Evolutionary conservation across 768 basidiomycete genomes (phyloP).

Genomic region (Inosperma sp.): DNA sequence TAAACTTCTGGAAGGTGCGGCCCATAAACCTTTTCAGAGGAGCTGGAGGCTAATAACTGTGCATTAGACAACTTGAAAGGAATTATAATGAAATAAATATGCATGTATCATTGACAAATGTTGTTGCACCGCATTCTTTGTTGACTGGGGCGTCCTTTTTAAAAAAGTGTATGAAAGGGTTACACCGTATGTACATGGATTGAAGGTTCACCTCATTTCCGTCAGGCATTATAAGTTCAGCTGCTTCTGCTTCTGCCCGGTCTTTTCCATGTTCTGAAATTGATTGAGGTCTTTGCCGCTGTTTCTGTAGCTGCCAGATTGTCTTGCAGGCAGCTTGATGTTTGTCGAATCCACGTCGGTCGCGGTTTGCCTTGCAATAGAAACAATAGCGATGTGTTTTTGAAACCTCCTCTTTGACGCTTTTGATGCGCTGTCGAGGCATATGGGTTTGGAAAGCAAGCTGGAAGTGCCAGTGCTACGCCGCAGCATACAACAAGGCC

Average conservation of each 20-base stretch:
- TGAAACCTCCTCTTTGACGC: not conserved
- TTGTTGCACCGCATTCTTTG: too few species aligned
- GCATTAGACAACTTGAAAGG: not conserved
- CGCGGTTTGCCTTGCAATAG: slow-evolving; percentile 13
- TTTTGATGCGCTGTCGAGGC: not conserved
- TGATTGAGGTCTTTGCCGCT: not conserved
- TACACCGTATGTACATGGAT: too few species aligned
- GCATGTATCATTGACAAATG: not conserved
- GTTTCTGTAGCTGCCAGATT: slow-evolving; percentile 1
- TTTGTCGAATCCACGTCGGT: slow-evolving; percentile 10
- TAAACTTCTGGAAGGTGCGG: slow-evolving; percentile 13
- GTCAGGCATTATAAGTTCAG: too few species aligned
- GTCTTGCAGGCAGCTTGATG: slow-evolving; percentile 12
- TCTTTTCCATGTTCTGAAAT: not conserved
- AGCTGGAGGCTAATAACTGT: not conserved
- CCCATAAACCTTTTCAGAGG: slow-evolving; percentile 5
- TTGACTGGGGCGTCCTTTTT: too few species aligned
- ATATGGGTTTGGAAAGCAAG: too few species aligned
- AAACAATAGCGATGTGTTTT: slow-evolving; percentile 2
- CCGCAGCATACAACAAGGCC: too few species aligned
- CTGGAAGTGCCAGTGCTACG: too few species aligned
- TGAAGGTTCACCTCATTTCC: too few species aligned
- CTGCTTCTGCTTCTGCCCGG: not conserved
- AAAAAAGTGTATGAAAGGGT: too few species aligned
- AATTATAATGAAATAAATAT: not conserved